Percentiles rank a stretch among this genome's conserved stretches.
phyloP scores from a whole-genome alignment of 2,329 filamentous ascomycete genomes.

The Arachnomyces sp. region DNA sequence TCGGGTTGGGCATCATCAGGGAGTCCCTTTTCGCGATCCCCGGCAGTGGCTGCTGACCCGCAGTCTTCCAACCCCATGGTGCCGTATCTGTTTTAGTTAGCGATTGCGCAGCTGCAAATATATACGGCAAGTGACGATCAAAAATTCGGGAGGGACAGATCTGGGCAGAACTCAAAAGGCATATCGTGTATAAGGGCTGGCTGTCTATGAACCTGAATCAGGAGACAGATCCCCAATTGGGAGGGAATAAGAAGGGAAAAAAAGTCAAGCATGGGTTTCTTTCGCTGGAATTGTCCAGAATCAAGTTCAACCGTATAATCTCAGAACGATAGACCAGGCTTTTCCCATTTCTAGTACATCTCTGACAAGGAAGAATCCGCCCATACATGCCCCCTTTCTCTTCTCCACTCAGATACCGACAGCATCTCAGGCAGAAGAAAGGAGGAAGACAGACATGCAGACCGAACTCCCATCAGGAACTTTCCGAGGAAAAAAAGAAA shows the following conservation, averaged over 20 bases:
- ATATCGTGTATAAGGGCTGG: too few species aligned
- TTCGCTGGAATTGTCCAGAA: constrained; percentile 39
- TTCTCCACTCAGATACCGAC: neutral
- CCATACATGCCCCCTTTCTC: neutral
- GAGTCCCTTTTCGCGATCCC: too few species aligned
- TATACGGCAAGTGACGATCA: too few species aligned
- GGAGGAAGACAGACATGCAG: neutral
- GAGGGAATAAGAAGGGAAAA: constrained; percentile 5
- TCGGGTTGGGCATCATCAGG: too few species aligned
- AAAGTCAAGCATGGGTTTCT: constrained; percentile 33
- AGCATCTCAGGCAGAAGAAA: neutral
- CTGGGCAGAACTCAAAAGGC: too few species aligned
- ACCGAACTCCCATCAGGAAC: neutral
- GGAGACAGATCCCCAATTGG: neutral
- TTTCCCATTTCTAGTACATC: neutral
- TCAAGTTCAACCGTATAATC: constrained; percentile 39
- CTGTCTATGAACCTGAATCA: neutral
- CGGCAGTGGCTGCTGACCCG: too few species aligned
- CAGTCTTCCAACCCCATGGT: constrained; percentile 26
- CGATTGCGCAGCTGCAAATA: neutral
- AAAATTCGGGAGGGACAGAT: too few species aligned
- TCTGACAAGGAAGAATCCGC: neutral
- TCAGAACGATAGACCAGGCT: constrained; percentile 26
- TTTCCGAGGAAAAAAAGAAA: too few species aligned
- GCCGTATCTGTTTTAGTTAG: constrained; percentile 16